Evolutionary conservation across 805 yeast genomes (phyloP).

Genomic region (Lipomyces oligophaga): DNA sequence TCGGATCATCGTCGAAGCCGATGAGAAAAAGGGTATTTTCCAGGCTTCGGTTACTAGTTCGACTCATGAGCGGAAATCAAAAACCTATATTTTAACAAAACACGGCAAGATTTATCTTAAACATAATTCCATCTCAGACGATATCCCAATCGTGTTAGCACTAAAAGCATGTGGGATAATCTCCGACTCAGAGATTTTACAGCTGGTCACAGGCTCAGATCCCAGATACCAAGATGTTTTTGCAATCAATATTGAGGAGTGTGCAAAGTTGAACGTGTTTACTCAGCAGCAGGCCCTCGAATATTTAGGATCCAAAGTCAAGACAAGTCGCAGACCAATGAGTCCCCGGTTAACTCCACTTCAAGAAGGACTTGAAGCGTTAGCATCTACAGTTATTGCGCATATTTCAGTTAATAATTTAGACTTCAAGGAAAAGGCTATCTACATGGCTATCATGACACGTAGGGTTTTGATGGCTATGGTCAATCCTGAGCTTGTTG

Average conservation of each 20-base stretch:
- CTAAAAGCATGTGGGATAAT: conserved; percentile 92
- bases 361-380: conserved; percentile 88
- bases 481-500: conserved; percentile 92
- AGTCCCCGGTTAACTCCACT: conserved; percentile 71
- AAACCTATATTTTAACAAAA: conserved; percentile 91
- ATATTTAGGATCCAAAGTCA: conserved; percentile 85
- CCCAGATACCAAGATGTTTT: conserved; percentile 87
- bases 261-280: conserved; percentile 75
- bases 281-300: conserved; percentile 94
- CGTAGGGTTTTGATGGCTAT: conserved; percentile 94
- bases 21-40: conserved; percentile 86
- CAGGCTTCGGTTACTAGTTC: conserved; percentile 98
- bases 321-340: conserved; percentile 82
- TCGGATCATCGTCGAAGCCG: conserved; percentile 97
- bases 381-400: conserved; percentile 93
- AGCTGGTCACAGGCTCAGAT: conserved; percentile 87
- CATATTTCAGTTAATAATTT: conserved; percentile 81
- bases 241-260: conserved; percentile 90
- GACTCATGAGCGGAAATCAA: conserved; percentile 96
- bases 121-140: conserved; percentile 94
- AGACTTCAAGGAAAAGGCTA: conserved; percentile 89
- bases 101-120: conserved; percentile 84
- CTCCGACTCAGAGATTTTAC: conserved; percentile 89
- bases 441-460: conserved; percentile 94
- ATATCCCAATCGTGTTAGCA: conserved; percentile 87